Base-by-base conservation (phyloP, 2,329 filamentous ascomycete species). In the Alternaria atra region DNA sequence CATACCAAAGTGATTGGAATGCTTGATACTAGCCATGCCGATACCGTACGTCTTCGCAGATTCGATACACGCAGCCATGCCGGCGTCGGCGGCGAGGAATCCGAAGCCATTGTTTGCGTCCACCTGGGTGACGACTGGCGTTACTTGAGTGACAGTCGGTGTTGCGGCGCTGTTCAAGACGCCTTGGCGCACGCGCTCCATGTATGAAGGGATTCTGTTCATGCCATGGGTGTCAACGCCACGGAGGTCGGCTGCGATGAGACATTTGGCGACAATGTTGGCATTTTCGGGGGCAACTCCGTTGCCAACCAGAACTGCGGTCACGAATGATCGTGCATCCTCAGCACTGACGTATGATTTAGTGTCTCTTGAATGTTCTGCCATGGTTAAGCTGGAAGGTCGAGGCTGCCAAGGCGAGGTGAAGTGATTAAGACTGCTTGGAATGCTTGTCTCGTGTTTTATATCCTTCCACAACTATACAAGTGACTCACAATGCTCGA, bases 1-100 rank as follows among this genome's bases (percentile, higher is more conserved):
- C 92, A 94, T 95, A 58, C 92, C 92, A 70, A 91, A 94, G 76
- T 95, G 92, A 70, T 94, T 94, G 32, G 89, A 91, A 76, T 90
- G 89, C 76, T 89, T 90, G 70, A 94, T 83, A 61, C 86, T 87
- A 0, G 90, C 89, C 86, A 95, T 89, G 23, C 91, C 92, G 60
- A 94, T 91, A 10, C 92, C 92, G 70, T 84, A 89, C 2, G 79
- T 76, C 27, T 81, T 79, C 0, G 91, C 91, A 77, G 91, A 88
- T 12, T 86, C 83, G 47, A 93, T 87, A 0, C 91, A 91, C 0
- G 84, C 83, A 0, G 77, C 74, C 88, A 94, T 94, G 25, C 85
- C 91, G 48, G 79, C 70, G 43, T 88, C 83, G 0, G 90, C 90
- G 0, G 89, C 87, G 0, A 93, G 81, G 70, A 93, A 93, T 12